Evolutionary conservation across 2,329 filamentous ascomycete genomes (phyloP), one percentile per base, ranked within the genome.

Genomic region (Fusarium burgessii): DNA sequence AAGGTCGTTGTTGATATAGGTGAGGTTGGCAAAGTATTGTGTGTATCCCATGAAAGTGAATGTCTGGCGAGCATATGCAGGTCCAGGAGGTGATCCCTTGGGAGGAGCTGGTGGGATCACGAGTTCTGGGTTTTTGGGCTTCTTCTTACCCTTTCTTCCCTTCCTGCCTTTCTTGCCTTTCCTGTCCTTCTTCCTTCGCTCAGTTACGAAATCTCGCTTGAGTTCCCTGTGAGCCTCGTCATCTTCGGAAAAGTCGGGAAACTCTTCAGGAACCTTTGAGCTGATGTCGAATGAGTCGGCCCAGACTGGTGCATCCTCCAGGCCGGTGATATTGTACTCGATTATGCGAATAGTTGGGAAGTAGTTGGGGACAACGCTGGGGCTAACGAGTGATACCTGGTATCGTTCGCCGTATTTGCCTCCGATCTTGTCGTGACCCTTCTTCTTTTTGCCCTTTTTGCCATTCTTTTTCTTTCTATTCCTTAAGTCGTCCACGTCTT

Each of bases 11-110:
- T 98, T 97, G 81, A 97, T 91, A 63, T 89, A 83, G 0, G 95
- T 98, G n/a, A 99, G 83, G 79, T 99, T 99, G 66, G 95, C 94
- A 80, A 90, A 98, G 80, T 97, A 98, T 77, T 99, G 96, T 7
- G 90, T 94, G 80, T 94, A 98, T 8, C 93, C 90, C 6, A 92
- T 86, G 68, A 95, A 85, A 0, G 93, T 93, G 40, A 98, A 84
- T 0, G 93, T 85, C 78, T 99, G 96, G 11, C 92, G 90, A 23
- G 91, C 94, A 81, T 99, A 98, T 11, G 93, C 96, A 1, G 96
- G 96, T 1, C 96, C 96, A 0, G 95, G 95, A 9, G 89, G 89
- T 11, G 91, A 82, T 4, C 88, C 87, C 74, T 91, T 90, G 0
- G 93, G 89, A 4, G 96, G 96, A 2, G 91, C 89, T 1, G 89